Evolutionary conservation across 2,329 filamentous ascomycete genomes (phyloP).

Genomic region (Colletotrichum sansevieriae): DNA sequence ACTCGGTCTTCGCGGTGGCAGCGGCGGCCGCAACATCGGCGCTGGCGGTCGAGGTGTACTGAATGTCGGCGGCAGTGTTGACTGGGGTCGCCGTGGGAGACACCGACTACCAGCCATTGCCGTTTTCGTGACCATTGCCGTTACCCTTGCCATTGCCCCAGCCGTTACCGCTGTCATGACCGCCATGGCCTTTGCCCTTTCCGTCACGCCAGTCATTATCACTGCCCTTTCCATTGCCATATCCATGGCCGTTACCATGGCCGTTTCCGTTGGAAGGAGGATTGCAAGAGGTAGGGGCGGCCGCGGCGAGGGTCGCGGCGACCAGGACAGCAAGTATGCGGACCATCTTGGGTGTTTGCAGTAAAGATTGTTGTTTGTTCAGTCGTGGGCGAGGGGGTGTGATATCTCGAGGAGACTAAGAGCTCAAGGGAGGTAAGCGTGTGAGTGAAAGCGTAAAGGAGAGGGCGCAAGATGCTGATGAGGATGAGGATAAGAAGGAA

Average conservation of each 20-base stretch:
- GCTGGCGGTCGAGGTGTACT: conserved; percentile 65
- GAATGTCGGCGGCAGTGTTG: conserved; percentile 16
- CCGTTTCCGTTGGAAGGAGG: neutral
- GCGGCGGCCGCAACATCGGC: conserved; percentile 66
- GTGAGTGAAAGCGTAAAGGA: no score
- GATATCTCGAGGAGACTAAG: no score
- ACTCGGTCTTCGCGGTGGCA: conserved; percentile 71
- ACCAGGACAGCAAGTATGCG: conserved; percentile 15
- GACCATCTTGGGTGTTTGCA: conserved; percentile 6
- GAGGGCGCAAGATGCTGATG: no score
- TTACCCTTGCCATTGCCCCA: neutral
- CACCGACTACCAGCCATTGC: neutral
- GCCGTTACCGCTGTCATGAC: neutral
- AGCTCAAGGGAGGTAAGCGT: no score
- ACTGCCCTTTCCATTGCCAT: neutral
- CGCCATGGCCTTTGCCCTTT: no score
- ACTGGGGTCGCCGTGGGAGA: neutral
- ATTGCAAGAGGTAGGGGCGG: neutral
- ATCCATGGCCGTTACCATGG: neutral
- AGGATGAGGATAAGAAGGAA: no score
- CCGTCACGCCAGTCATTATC: neutral
- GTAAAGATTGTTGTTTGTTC: neutral
- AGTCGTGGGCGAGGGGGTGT: neutral
- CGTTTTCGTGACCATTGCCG: neutral
- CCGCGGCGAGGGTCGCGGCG: conserved; percentile 2